Percentiles rank a stretch among this genome's conserved stretches.
Conservation (phyloP, 164 flowering plant genomes). For the Magnolia officinalis region DNA sequence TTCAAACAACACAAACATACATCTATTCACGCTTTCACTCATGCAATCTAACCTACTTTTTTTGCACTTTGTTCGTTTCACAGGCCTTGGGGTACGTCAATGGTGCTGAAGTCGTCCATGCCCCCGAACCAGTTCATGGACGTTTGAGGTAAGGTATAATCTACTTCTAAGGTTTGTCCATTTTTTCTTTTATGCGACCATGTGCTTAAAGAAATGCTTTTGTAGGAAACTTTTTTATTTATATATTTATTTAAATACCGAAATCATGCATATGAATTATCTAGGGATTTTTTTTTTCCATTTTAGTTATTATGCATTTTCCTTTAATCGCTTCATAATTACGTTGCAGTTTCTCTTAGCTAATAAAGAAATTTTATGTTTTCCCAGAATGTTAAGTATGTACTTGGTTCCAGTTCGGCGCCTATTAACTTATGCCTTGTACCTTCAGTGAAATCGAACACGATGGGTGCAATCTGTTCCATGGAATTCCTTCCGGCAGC, state of each 20-base stretch:
- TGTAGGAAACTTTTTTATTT: no score
- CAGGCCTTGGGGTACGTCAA: slow-evolving; percentile 96
- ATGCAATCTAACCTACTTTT: neutral
- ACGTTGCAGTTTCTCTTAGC: slow-evolving; percentile 1
- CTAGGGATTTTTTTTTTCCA: no score
- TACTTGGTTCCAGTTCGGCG: neutral
- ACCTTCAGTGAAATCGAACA: slow-evolving; percentile 85
- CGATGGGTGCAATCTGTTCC: slow-evolving; percentile 57
- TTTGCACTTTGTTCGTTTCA: neutral
- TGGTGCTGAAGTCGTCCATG: slow-evolving; percentile 83
- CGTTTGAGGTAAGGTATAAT: slow-evolving; percentile 66
- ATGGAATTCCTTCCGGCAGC: slow-evolving; percentile 77
- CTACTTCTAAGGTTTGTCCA: neutral
- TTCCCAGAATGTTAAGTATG: slow-evolving; percentile 7
- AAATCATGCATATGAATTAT: no score
- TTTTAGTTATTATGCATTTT: no score
- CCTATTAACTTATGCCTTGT: slow-evolving; percentile 12
- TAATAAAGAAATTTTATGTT: slow-evolving; percentile 5
- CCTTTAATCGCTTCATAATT: neutral
- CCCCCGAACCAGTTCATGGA: slow-evolving; percentile 92
- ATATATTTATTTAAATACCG: no score
- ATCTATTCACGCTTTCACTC: neutral
- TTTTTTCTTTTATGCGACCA: neutral
- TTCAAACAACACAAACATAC: neutral
- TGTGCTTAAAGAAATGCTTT: neutral